Evolutionary conservation across 2,329 filamentous ascomycete genomes (phyloP), one percentile per base, ranked within the genome.

Genomic region (Fusarium siculi): DNA sequence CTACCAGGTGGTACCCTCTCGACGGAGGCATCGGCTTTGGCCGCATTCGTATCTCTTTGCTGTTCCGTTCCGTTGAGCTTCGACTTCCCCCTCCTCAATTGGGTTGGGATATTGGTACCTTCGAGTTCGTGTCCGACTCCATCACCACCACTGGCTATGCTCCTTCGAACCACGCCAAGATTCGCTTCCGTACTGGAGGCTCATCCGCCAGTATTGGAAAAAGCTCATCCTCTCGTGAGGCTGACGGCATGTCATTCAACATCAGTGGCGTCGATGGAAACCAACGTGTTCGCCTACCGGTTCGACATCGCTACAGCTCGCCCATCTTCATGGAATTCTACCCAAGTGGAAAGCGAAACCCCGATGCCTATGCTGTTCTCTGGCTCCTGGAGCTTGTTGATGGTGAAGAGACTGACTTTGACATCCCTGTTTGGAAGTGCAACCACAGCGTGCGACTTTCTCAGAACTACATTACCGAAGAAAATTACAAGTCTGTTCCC

Each of bases 51-150:
- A 93, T 99, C 74, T 97, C 94, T 2, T 83, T 98, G 7, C 87
- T 98, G 7, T 97, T 98, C 89, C 92, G 96, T 34, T 95, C 93
- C 34, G 90, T 98, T 47, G 95, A 97, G 81, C 92, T 96, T 59
- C 91, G 91, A 50, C 86, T 98, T 3, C 95, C 95, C n/a, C 93
- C 93, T 0, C 85, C 91, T 44, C 93, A 97, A 82, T 88, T 98
- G 9, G 95, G 96, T 15, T 98, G 96, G 93, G 94, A 98, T 68
- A 93, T 98, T 47, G 96, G 96, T 40, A 97, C 96, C 0, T 97
- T 98, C 78, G 93, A 97, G 78, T 97, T 98, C 79, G 84, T 88
- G 1, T 94, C 92, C 0, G 87, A 94, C 54, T 87, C 86, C 21
- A 91, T 98, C 52, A 87, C 88, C 0, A 90, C 93, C 0, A 83